Evolutionary conservation across 2,329 filamentous ascomycete species (phyloP).

Genomic region (Nannizzia gypsea): DNA sequence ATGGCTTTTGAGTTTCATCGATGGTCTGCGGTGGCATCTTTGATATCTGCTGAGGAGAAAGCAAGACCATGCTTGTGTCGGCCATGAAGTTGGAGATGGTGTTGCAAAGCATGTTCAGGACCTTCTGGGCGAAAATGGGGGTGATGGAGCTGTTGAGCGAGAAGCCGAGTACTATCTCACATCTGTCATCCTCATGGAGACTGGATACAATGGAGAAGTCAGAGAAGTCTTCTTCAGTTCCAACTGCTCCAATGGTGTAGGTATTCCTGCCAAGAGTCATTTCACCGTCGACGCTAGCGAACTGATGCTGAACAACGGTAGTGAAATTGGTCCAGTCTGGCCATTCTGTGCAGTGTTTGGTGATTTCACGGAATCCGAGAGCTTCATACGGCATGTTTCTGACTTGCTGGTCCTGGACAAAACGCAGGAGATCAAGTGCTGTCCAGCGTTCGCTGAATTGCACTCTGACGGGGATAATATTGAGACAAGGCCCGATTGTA

Average conservation of each 20-base stretch:
- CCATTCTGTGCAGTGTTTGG: slow-evolving; percentile 32
- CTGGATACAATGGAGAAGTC: slow-evolving; percentile 32
- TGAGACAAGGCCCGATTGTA: slow-evolving; percentile 55
- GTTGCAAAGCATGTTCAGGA: slow-evolving; percentile 32
- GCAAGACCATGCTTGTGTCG: slow-evolving; percentile 25
- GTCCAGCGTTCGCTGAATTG: slow-evolving; percentile 42
- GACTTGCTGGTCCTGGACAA: slow-evolving; percentile 48
- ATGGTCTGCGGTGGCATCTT: slow-evolving; percentile 24
- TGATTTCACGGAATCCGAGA: slow-evolving; percentile 45
- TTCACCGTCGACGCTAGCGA: slow-evolving; percentile 25
- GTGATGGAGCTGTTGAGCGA: slow-evolving; percentile 27
- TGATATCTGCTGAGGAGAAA: slow-evolving; percentile 23
- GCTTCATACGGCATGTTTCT: slow-evolving; percentile 45
- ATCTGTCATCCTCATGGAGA: slow-evolving; percentile 22
- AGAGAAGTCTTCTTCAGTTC: slow-evolving; percentile 30
- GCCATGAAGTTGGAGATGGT: slow-evolving; percentile 27
- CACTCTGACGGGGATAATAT: slow-evolving; percentile 54
- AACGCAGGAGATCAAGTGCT: slow-evolving; percentile 41
- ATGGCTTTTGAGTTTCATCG: slow-evolving; percentile 14
- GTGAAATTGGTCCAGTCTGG: slow-evolving; percentile 32
- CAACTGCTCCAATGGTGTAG: slow-evolving; percentile 30
- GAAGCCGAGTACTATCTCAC: slow-evolving; percentile 29
- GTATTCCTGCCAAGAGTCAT: slow-evolving; percentile 29
- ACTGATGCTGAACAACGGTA: slow-evolving; percentile 32
- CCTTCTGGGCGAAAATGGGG: slow-evolving; percentile 24